Conservation (phyloP, 176 grass and related monocot genomes). For the Puya raimondii region DNA sequence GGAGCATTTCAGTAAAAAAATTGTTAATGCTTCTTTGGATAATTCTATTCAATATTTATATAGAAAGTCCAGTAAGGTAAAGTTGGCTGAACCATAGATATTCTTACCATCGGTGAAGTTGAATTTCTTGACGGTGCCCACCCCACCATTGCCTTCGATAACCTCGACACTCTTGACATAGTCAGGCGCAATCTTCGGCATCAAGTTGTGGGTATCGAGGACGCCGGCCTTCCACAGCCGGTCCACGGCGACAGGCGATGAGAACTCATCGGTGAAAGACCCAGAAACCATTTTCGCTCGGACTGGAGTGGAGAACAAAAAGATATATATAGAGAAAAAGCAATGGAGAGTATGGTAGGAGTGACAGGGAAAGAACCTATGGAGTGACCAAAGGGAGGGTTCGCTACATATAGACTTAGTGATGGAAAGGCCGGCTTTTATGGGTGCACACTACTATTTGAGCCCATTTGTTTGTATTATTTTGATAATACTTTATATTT, state of each 20-base stretch:
- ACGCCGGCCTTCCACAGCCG: conserved; percentile 10
- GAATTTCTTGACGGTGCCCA: conserved; percentile 4
- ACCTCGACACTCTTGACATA: background rate
- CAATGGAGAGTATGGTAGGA: background rate
- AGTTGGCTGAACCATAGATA: no score
- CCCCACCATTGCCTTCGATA: background rate
- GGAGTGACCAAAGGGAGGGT: background rate
- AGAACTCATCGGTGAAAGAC: background rate
- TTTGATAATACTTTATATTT: no score
- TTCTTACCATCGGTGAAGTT: background rate
- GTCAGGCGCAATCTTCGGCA: background rate
- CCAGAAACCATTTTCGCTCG: conserved; percentile 3
- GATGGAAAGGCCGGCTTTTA: no score
- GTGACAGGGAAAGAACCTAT: background rate
- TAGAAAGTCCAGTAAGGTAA: no score
- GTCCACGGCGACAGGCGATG: background rate
- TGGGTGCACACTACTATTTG: no score
- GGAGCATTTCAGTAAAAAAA: no score
- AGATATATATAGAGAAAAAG: background rate
- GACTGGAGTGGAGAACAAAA: background rate
- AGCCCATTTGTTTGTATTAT: no score
- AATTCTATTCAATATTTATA: no score
- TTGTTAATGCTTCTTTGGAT: no score
- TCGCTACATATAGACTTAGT: no score
- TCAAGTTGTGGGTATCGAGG: background rate